Base-by-base conservation (phyloP, 1,139 yeast species). In the Saccharomyces pastorianus region DNA sequence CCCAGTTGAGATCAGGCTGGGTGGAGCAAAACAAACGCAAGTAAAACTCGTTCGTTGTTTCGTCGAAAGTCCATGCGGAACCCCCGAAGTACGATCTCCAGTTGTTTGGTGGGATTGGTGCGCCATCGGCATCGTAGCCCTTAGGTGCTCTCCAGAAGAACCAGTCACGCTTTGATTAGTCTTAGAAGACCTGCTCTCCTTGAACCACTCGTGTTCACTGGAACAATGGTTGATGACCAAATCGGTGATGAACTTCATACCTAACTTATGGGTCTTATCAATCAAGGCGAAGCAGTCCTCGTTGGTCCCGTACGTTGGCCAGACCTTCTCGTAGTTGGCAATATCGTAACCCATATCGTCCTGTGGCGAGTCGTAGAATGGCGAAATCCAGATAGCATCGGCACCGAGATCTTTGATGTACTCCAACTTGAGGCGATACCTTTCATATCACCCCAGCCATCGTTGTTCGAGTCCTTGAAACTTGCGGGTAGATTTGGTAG, bases 281-380 rank as follows among this genome's bases (percentile, higher is more conserved):
- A 38, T 38, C 42, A 38, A 4, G n/a, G n/a, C n/a, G 9, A 38
- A 38, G 76, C 78, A 75, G 60, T 78, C 83, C 51, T 76, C 75
- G 67, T 80, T 65, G 9, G 81, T 74, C 49, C 85, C 85, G 63
- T 79, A 81, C 58, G 71, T 71, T 4, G 80, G 77, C 64, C 80
- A 76, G 38, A 81, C 74, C 14, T 68, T 73, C 62, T 78, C 74
- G 65, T 81, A 81, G 66, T 81, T 77, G 41, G 79, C 70, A 59
- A 81, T 79, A 62, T 81, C 85, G 64, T 81, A 81, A 1, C 85
- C 85, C 85, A 81, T 81, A 62, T 81, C 85, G 48, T 77, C 79
- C 62, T 78, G 81, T 3, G 85, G 85, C 2, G 83, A 78, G 58
- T 78, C 81, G 67, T 74, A 80, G 73, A 78, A 77, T 42, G 85